phyloP scores from a whole-genome alignment of 2,329 filamentous ascomycete genomes.

The Aspergillus neoniger region DNA sequence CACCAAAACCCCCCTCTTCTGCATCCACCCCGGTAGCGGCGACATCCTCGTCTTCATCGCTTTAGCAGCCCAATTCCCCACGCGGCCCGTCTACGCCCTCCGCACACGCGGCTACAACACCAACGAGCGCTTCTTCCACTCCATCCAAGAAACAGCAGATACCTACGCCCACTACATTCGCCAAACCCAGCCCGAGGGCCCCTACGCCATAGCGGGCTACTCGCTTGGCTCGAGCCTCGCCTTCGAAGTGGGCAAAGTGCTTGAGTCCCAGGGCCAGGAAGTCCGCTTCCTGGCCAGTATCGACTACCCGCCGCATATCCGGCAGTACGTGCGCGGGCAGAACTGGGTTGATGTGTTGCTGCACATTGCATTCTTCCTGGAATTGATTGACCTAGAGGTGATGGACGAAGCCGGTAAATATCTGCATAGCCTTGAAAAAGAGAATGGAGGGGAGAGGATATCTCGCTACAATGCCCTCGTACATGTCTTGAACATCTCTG shows the following conservation, averaged over 20 bases:
- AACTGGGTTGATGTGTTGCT: constrained; percentile 8
- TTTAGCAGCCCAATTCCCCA: constrained; percentile 28
- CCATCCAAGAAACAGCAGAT: constrained; percentile 41
- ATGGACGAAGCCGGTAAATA: neutral
- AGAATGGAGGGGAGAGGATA: neutral
- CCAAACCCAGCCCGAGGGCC: constrained; percentile 47
- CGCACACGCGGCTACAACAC: constrained; percentile 38
- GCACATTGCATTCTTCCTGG: neutral
- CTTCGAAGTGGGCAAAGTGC: constrained; percentile 51
- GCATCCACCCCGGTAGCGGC: constrained; percentile 39
- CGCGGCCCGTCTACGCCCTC: constrained; percentile 51
- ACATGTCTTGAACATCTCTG: neutral
- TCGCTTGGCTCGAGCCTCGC: constrained; percentile 51
- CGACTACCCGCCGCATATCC: constrained; percentile 12
- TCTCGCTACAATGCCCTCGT: neutral
- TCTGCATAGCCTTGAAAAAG: neutral
- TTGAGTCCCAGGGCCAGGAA: constrained; percentile 39
- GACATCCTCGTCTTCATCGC: constrained; percentile 41
- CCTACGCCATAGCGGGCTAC: constrained; percentile 55
- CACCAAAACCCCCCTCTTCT: constrained; percentile 29
- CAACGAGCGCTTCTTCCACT: constrained; percentile 35
- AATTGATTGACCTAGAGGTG: neutral
- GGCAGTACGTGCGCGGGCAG: neutral
- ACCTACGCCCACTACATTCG: constrained; percentile 45
- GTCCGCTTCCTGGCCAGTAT: constrained; percentile 38